Base-by-base conservation (phyloP, 179 eudicot genomes). In the Heliamphora pulchella region DNA sequence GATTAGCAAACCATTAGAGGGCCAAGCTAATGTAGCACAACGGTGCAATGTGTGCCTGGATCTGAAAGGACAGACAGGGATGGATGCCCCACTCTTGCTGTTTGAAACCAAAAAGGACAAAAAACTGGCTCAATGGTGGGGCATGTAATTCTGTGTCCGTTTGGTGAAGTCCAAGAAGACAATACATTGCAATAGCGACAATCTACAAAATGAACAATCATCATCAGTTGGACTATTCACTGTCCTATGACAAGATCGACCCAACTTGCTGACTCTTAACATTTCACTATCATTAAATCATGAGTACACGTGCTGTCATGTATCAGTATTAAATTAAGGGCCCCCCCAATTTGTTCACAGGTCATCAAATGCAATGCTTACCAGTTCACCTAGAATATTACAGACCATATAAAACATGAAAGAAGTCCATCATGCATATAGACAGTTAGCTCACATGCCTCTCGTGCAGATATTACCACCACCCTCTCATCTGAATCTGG, bases 401-500 rank as follows among this genome's bases (percentile, higher is more conserved):
- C 39, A 71, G 74, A 50, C 20, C 17, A 1, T 11, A 50, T 10
- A 63, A 22, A 18, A 47, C 8, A 58, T 58, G 67, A 20, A 53
- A 73, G 68, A 59, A 69, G 17, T 66, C 14, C 39, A 77, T 67
- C 53, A 76, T n/a, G 44, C 68, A n/a, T 59, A 18, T 59, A 67
- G 62, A 54, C 31, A 10, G 39, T 65, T 57, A 51, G 78, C 62
- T 46, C 71, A 86, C 91, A 80, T 89, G 84, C 93, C 93, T 90
- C 93, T 78, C 89, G 86, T 79, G 93, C 88, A 8, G 90, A 89
- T 82, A 90, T 86, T 71, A 83, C 53, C 44, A 90, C 91, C 54
- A 90, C 81, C 55, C 88, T 83, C 74, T 90, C 93, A 82, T 90
- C 90, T 69, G 86, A 85, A 80, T 90, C 91, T 55, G 89, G 81